phyloP scores from a whole-genome alignment of 2,329 filamentous ascomycete genomes.

The Coniochaeta pulveracea region DNA sequence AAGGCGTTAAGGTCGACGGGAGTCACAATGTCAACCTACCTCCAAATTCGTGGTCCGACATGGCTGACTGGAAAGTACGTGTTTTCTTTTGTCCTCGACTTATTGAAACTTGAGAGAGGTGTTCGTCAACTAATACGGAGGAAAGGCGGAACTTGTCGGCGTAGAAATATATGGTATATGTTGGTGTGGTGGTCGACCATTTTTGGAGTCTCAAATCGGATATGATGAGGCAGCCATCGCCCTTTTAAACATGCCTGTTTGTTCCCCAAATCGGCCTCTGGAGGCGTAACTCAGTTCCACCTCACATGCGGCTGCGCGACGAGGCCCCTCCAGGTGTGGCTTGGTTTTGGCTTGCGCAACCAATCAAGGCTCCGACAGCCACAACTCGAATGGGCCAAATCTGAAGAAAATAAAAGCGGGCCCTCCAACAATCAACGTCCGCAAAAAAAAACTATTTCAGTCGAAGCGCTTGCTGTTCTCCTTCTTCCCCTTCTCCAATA shows the following conservation, averaged over 20 bases:
- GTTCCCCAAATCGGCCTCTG: neutral
- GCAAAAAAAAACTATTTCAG: slow-evolving; percentile 4
- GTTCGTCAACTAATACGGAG: too few relatives aligned
- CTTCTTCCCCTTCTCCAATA: neutral
- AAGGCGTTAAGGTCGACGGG: too few relatives aligned
- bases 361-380: too few relatives aligned
- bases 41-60: slow-evolving; percentile 58
- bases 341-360: too few relatives aligned
- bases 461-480: neutral
- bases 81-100: too few relatives aligned
- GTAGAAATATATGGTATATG: too few relatives aligned
- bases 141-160: too few relatives aligned
- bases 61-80: slow-evolving; percentile 24
- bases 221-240: neutral
- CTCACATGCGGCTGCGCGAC: too few relatives aligned
- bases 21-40: slow-evolving; percentile 40
- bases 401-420: neutral
- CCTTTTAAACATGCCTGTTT: slow-evolving; percentile 1
- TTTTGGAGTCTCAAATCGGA: slow-evolving; percentile 1
- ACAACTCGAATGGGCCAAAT: slow-evolving; percentile 1
- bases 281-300: too few relatives aligned
- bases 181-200: neutral
- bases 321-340: too few relatives aligned
- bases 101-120: too few relatives aligned
- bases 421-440: slow-evolving; percentile 1